Evolutionary conservation across 2,329 filamentous ascomycete genomes (phyloP).

Genomic region (Ceratocystis cacaofunesta): DNA sequence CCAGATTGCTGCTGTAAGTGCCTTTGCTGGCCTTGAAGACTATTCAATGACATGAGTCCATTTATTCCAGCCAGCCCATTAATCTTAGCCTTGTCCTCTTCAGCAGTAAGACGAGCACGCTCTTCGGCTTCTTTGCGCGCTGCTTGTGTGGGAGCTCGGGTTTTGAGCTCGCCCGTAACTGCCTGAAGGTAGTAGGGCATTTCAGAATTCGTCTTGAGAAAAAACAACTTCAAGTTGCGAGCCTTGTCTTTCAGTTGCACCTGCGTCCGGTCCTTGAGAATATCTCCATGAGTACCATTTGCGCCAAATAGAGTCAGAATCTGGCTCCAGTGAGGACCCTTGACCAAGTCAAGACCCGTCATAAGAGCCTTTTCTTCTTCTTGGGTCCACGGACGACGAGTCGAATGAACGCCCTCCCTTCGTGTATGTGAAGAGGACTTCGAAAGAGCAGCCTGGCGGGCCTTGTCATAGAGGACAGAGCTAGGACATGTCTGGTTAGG

Average conservation of each 20-base stretch:
- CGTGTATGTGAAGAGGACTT: constrained; percentile 41
- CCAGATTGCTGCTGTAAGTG: constrained; percentile 20
- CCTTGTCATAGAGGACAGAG: constrained; percentile 41
- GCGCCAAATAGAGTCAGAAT: constrained; percentile 73
- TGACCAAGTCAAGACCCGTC: constrained; percentile 74
- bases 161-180: constrained; percentile 81
- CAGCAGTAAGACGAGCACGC: constrained; percentile 41
- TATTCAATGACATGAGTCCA: constrained; percentile 17
- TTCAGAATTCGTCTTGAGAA: constrained; percentile 79
- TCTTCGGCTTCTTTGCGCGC: constrained; percentile 54
- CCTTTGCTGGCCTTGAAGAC: constrained; percentile 16
- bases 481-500: constrained; percentile 43
- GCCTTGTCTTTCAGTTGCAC: constrained; percentile 90
- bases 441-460: constrained; percentile 42
- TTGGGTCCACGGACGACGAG: constrained; percentile 68
- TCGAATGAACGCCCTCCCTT: constrained; percentile 43
- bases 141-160: constrained; percentile 61
- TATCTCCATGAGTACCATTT: constrained; percentile 64
- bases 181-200: constrained; percentile 78
- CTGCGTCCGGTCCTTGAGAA: constrained; percentile 76
- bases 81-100: constrained; percentile 45
- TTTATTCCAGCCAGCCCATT: constrained; percentile 33
- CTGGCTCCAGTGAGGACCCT: constrained; percentile 86
- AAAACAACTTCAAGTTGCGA: constrained; percentile 77
- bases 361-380: constrained; percentile 85